Base-by-base conservation (phyloP, 768 basidiomycete species). In the Pleurotus ostreatus region DNA sequence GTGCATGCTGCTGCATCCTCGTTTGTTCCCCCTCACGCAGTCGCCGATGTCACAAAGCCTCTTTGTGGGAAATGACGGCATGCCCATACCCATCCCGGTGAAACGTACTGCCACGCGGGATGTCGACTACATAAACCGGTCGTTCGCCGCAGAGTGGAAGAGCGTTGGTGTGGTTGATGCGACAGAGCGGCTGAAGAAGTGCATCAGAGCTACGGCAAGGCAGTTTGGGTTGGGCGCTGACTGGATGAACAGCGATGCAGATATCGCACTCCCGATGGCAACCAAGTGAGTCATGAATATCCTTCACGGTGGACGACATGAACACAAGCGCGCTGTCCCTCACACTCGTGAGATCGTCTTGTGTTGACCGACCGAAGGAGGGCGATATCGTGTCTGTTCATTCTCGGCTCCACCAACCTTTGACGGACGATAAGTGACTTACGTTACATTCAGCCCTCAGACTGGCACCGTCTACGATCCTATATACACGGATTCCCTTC, bases 191-290 rank as follows among this genome's bases (percentile, higher is more conserved):
- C 71, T 89, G 25, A 74, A 76, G 60, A 67, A 66, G 11, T 88
- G 86, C 63, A 84, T 88, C 46, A 59, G 69, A 8, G 71, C 73
- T 30, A 88, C 85, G 2, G 86, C 86, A 0, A 47, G 60, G 15
- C 65, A 67, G 5, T 77, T 83, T 64, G 62, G 64, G 2, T 74
- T 79, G 48, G 86, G 88, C 20, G 70, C 71, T 55, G 87, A 89
- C 65, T 89, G 88, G 88, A 87, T 89, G 87, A 89, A 89, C 55
- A 79, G 82, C 3, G 83, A 87, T 60, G 83, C 88, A 0, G 88
- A 89, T 59, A 75, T 87, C 12, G 84, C 87, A 2, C 72, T 89
- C 47, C 87, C 88, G 13, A 79, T 84, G 78, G 80, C 82, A 16
- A 66, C 70, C 57, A 82, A 85, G 83, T 87, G 63, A 68, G 85